Conservation (phyloP, 2,329 filamentous ascomycete species). For the Metarhizium guizhouense region DNA sequence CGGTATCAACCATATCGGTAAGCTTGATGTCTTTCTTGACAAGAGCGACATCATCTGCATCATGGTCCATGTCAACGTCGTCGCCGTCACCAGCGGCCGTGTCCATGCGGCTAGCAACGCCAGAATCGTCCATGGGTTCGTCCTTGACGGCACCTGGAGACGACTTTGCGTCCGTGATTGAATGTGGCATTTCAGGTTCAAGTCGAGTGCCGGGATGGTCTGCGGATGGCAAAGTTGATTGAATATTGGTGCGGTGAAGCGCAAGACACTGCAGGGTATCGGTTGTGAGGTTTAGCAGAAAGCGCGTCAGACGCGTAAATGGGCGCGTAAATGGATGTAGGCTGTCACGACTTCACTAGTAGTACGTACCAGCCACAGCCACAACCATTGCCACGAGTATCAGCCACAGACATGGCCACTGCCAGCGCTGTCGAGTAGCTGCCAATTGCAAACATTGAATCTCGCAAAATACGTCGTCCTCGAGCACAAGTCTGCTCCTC, state of each 20-base stretch:
- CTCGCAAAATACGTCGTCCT: too few relatives aligned
- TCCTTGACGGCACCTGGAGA: conserved; percentile 21
- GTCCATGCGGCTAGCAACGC: conserved; percentile 18
- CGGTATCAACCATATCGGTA: conserved; percentile 50
- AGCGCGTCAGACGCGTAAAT: neutral
- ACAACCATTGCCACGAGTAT: neutral
- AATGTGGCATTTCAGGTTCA: conserved; percentile 34
- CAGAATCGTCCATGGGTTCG: conserved; percentile 26
- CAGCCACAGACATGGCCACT: too few relatives aligned
- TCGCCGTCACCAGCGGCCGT: conserved; percentile 21
- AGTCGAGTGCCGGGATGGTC: neutral
- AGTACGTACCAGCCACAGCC: neutral
- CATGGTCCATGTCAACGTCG: conserved; percentile 34
- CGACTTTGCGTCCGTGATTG: conserved; percentile 22
- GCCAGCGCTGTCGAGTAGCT: too few relatives aligned
- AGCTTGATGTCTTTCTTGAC: conserved; percentile 41
- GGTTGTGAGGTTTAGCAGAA: neutral
- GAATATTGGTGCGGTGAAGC: neutral
- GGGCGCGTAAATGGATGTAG: neutral
- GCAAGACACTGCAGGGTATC: neutral
- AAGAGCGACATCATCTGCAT: conserved; percentile 17
- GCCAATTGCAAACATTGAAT: neutral
- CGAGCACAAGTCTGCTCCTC: too few relatives aligned
- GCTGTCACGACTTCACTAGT: neutral
- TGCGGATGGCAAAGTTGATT: neutral